Evolutionary conservation across 352 stramenopile genomes (phyloP).

Genomic region (Phytophthora capsici): DNA sequence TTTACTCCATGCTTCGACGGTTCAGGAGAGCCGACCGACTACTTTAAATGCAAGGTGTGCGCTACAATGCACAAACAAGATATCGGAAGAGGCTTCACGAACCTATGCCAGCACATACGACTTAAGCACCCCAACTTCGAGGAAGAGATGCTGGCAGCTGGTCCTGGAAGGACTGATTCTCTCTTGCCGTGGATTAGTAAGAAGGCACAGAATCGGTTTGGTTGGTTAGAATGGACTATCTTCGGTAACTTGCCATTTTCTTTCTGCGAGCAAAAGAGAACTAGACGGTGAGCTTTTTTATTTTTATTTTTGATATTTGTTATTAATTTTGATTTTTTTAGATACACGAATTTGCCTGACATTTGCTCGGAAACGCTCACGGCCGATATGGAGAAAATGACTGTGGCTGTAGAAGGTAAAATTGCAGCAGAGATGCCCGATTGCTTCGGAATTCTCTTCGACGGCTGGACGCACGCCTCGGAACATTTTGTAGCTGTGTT

Average conservation of each 20-base stretch:
- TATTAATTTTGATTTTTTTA: not conserved
- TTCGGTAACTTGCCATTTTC: not conserved
- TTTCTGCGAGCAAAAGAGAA: not conserved
- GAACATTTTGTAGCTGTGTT: constrained; percentile 18
- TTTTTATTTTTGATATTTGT: no score
- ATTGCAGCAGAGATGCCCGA: not conserved
- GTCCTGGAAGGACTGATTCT: not conserved
- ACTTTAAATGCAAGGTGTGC: not conserved
- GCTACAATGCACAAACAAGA: not conserved
- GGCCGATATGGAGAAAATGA: no score
- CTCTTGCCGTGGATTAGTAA: not conserved
- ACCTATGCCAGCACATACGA: not conserved
- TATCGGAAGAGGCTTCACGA: not conserved
- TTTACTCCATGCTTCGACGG: not conserved
- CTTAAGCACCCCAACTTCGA: not conserved
- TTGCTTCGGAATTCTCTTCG: not conserved
- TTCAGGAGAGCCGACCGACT: not conserved
- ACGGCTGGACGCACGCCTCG: constrained; percentile 8
- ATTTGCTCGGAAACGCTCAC: no score
- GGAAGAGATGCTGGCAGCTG: not conserved
- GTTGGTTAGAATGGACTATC: not conserved
- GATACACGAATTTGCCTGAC: no score
- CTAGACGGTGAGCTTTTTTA: not conserved
- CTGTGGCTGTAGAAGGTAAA: not conserved
- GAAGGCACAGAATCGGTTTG: not conserved